Percentiles rank a stretch among this genome's conserved stretches.
phyloP scores from a whole-genome alignment of 495 filamentous ascomycete species.

The Aspergillus hancockii region DNA sequence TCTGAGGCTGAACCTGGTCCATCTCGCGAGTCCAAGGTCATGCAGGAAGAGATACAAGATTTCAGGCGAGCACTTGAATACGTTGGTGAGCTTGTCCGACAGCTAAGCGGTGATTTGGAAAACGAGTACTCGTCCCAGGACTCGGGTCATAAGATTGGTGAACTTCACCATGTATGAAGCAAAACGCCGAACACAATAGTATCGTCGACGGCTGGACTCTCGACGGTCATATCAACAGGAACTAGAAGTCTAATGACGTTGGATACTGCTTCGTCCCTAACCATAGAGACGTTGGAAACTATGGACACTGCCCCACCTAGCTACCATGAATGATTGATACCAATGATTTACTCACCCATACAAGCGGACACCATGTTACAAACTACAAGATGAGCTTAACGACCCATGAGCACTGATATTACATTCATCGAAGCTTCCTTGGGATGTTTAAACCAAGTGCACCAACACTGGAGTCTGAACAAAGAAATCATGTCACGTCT shows the following conservation, averaged over 20 bases:
- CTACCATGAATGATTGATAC: constrained; percentile 15
- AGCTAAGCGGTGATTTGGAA: constrained; percentile 2
- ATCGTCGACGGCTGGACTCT: constrained; percentile 22
- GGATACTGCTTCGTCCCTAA: constrained; percentile 22
- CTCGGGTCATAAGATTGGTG: neutral
- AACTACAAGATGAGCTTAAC: neutral
- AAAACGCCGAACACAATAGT: constrained; percentile 10
- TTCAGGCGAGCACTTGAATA: constrained; percentile 27
- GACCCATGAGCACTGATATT: constrained; percentile 1
- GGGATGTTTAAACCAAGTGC: neutral
- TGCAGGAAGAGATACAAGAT: constrained; percentile 25
- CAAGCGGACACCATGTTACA: neutral
- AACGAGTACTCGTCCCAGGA: neutral
- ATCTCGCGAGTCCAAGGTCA: constrained; percentile 33
- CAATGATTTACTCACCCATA: neutral
- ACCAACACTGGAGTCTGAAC: neutral
- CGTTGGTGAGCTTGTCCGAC: constrained; percentile 25
- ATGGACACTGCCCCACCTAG: constrained; percentile 22
- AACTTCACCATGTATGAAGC: constrained; percentile 3
- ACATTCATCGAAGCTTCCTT: constrained; percentile 5
- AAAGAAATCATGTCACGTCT: neutral
- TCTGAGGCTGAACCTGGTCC: constrained; percentile 20
- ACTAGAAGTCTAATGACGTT: constrained; percentile 25
- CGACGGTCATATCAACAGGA: constrained; percentile 20
- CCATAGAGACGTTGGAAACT: constrained; percentile 25